Percentiles rank a stretch among this genome's conserved stretches.
phyloP scores from a whole-genome alignment of 1,139 yeast species.

The Pichia norvegensis region DNA sequence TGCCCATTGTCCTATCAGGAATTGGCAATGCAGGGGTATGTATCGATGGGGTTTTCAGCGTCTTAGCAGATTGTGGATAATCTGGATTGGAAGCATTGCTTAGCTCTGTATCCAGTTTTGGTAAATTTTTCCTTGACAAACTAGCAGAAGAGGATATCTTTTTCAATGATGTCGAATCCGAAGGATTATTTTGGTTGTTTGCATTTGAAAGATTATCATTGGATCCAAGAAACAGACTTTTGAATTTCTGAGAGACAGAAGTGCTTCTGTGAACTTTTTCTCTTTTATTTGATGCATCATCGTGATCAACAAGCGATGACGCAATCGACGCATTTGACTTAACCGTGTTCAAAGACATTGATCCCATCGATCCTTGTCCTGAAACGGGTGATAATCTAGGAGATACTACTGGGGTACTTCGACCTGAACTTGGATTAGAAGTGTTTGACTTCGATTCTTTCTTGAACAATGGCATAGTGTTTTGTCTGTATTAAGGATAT shows the following conservation, averaged over 20 bases:
- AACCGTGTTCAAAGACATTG: neutral
- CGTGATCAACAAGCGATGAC: slow-evolving; percentile 17
- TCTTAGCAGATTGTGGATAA: neutral
- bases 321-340: slow-evolving; percentile 1
- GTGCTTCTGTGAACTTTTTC: slow-evolving; percentile 17
- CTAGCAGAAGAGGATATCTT: slow-evolving; percentile 11
- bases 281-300: slow-evolving; percentile 3
- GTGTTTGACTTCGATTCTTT: slow-evolving; percentile 13
- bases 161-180: slow-evolving; percentile 2
- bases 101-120: neutral
- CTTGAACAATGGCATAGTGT: slow-evolving; percentile 19
- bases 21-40: slow-evolving; percentile 10
- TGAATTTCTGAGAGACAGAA: slow-evolving; percentile 26
- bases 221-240: slow-evolving; percentile 22
- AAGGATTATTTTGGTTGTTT: neutral
- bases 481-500: too few species aligned
- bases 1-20: slow-evolving; percentile 12
- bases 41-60: neutral
- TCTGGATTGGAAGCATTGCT: neutral
- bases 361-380: neutral
- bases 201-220: slow-evolving; percentile 1
- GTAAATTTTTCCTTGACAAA: slow-evolving; percentile 2
- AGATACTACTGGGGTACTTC: slow-evolving; percentile 13
- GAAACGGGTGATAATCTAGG: slow-evolving; percentile 14
- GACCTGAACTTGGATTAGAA: slow-evolving; percentile 1